Percentiles rank a stretch among this genome's conserved stretches.
Conservation (phyloP, 495 filamentous ascomycete species). For the Penicillium fimorum region DNA sequence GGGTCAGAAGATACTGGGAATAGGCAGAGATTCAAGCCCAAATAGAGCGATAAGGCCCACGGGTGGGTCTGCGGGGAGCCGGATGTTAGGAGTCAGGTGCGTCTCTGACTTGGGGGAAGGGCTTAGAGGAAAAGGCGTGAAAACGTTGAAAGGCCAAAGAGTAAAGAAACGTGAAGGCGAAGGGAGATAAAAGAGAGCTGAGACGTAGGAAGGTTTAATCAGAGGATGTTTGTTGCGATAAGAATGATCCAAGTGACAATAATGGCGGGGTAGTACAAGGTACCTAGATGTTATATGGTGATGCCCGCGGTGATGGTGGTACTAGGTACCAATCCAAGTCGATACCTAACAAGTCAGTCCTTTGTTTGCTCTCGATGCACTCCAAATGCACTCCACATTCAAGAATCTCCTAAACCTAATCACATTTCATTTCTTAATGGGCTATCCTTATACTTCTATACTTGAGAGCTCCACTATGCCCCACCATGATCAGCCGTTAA, state of each 20-base stretch:
- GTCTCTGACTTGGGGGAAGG: conserved; percentile 3
- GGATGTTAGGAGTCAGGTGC: conserved; percentile 8
- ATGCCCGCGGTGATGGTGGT: background rate
- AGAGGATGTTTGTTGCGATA: conserved; percentile 1
- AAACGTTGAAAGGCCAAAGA: background rate
- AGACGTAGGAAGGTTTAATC: background rate
- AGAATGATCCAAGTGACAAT: conserved; percentile 13
- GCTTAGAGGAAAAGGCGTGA: background rate
- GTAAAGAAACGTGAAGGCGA: background rate
- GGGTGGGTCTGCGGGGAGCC: conserved; percentile 14
- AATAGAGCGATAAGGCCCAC: conserved; percentile 11
- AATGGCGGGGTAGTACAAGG: conserved; percentile 12
- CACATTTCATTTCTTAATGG: too few relatives aligned
- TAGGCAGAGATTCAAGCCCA: conserved; percentile 9
- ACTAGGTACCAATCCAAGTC: background rate
- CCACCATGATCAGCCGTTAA: background rate
- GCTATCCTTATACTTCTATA: background rate
- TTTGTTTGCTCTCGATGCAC: conserved; percentile 1
- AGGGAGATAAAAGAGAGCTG: conserved; percentile 1
- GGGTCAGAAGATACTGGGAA: conserved; percentile 10
- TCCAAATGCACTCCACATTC: background rate
- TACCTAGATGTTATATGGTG: background rate
- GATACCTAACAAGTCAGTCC: background rate
- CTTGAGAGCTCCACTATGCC: background rate
- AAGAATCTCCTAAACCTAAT: background rate